Evolutionary conservation across 2,329 filamentous ascomycete genomes (phyloP).

Genomic region (Cladosporium phlei): DNA sequence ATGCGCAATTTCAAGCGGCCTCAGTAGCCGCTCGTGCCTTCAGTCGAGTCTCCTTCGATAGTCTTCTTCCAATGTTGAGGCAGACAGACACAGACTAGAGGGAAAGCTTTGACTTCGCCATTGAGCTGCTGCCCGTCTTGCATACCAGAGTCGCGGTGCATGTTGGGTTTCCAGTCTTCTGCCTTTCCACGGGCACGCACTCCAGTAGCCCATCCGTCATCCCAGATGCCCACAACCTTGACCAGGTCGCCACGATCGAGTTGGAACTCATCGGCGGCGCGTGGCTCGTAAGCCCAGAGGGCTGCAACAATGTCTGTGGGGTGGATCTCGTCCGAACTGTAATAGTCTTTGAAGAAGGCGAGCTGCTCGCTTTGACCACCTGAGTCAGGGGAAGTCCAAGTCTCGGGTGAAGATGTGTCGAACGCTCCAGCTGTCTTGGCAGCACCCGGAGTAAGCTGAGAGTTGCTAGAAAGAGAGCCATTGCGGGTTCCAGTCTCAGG

Average conservation of each 20-base stretch:
- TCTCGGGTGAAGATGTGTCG: slow-evolving; percentile 35
- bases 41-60: slow-evolving; percentile 73
- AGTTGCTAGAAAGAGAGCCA: slow-evolving; percentile 84
- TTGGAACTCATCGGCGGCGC: slow-evolving; percentile 86
- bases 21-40: slow-evolving; percentile 18
- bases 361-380: slow-evolving; percentile 86
- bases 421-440: slow-evolving; percentile 45
- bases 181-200: slow-evolving; percentile 75
- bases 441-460: slow-evolving; percentile 50
- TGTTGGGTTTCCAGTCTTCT: slow-evolving; percentile 74
- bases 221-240: slow-evolving; percentile 97
- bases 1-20: too few relatives aligned
- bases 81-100: slow-evolving; percentile 89
- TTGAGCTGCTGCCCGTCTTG: slow-evolving; percentile 51
- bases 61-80: slow-evolving; percentile 96
- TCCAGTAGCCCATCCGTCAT: slow-evolving; percentile 97
- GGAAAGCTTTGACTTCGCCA: slow-evolving; percentile 96
- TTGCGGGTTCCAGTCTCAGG: slow-evolving; percentile 59
- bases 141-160: slow-evolving; percentile 88
- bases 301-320: slow-evolving; percentile 84
- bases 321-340: slow-evolving; percentile 93
- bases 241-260: slow-evolving; percentile 96
- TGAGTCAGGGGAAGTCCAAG: slow-evolving; percentile 76
- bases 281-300: slow-evolving; percentile 94
- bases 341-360: slow-evolving; percentile 97